Evolutionary conservation across 2,329 filamentous ascomycete genomes (phyloP).

Genomic region (Penicillium italicum): DNA sequence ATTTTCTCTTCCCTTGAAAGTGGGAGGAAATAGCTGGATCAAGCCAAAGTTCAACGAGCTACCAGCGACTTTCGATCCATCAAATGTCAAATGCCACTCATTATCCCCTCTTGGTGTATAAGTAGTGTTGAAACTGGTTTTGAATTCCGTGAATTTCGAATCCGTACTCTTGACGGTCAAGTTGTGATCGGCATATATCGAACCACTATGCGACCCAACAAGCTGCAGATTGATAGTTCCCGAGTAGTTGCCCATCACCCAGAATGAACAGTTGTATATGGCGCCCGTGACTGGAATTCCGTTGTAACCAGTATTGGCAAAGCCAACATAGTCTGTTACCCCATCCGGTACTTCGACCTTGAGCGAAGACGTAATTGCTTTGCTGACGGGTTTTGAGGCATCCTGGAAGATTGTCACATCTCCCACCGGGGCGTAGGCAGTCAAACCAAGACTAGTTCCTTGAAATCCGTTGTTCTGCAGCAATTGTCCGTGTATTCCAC

Average conservation of each 20-base stretch:
- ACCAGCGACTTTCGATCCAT: slow-evolving; percentile 21
- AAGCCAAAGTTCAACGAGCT: slow-evolving; percentile 26
- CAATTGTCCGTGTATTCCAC: slow-evolving; percentile 34
- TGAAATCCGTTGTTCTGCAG: slow-evolving; percentile 38
- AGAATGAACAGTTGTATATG: slow-evolving; percentile 31
- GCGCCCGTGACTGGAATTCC: slow-evolving; percentile 29
- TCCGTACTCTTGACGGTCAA: slow-evolving; percentile 25
- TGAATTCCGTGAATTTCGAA: slow-evolving; percentile 19
- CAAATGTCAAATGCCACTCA: slow-evolving; percentile 30
- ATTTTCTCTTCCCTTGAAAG: slow-evolving; percentile 42
- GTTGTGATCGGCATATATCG: slow-evolving; percentile 26
- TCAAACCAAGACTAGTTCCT: slow-evolving; percentile 24
- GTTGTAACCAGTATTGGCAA: slow-evolving; percentile 46
- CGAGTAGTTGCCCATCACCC: slow-evolving; percentile 31
- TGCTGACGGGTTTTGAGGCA: slow-evolving; percentile 22
- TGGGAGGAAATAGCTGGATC: slow-evolving; percentile 29
- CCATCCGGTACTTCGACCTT: slow-evolving; percentile 19
- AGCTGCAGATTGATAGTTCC: slow-evolving; percentile 27
- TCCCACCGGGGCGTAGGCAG: slow-evolving; percentile 29
- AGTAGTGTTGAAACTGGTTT: slow-evolving; percentile 24
- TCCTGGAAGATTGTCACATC: slow-evolving; percentile 27
- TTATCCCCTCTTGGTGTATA: slow-evolving; percentile 25
- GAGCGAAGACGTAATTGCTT: slow-evolving; percentile 30
- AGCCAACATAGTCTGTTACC: slow-evolving; percentile 30
- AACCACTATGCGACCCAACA: slow-evolving; percentile 23